These are phyloP conservation scores for Fusarium subglutinans DNA, from an alignment of 2,329 filamentous ascomycete species.

Conservation along the genomic window DNA sequence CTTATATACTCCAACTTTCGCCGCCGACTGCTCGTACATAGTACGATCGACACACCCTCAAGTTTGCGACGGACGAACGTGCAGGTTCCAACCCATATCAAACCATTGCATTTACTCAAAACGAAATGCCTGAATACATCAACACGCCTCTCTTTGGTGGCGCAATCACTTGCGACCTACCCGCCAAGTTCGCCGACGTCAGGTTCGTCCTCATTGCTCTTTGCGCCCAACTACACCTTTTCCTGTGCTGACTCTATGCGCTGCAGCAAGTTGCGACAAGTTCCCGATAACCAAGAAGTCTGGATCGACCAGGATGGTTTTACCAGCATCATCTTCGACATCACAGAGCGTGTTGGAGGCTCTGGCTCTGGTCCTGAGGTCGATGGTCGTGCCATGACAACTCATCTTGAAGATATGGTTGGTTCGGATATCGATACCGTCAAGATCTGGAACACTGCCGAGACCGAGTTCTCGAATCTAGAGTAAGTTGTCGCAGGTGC, in stretches of 20 bases:
- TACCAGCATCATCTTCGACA: constrained; percentile 88
- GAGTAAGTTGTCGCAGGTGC: constrained; percentile 52
- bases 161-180: constrained; percentile 75
- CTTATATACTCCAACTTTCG: background rate
- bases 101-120: background rate
- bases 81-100: background rate
- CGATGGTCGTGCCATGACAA: constrained; percentile 75
- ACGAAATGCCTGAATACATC: constrained; percentile 63
- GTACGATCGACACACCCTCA: background rate
- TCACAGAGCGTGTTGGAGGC: constrained; percentile 79
- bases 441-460: constrained; percentile 72
- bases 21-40: background rate
- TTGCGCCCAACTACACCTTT: constrained; percentile 10
- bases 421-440: constrained; percentile 70
- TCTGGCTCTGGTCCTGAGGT: constrained; percentile 64
- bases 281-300: constrained; percentile 91
- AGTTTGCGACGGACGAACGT: constrained; percentile 11
- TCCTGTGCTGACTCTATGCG: constrained; percentile 11
- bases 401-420: constrained; percentile 75
- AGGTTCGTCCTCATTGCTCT: constrained; percentile 58
- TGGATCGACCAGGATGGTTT: constrained; percentile 86
- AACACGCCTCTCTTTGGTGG: constrained; percentile 75
- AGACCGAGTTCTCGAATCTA: constrained; percentile 66
- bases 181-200: constrained; percentile 74
- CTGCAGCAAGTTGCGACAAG: constrained; percentile 73